Percentiles rank a stretch among this genome's conserved stretches.
These are phyloP conservation scores for Uronychia binucleata DNA, from an alignment of 73 alveolate genomes.

Conservation along the genomic window DNA sequence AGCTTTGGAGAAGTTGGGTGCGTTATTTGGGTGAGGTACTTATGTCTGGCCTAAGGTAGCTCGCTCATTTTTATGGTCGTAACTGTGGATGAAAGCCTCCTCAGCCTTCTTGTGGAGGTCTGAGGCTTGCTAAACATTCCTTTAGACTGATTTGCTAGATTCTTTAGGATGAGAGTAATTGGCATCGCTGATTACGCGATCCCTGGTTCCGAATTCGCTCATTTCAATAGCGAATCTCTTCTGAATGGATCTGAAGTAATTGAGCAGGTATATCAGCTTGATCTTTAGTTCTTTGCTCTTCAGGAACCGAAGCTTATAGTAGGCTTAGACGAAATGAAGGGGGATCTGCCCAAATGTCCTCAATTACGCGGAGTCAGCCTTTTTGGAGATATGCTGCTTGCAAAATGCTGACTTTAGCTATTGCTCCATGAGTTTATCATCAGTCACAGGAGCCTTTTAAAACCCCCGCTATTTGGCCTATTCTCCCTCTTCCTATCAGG, in stretches of 20 bases:
- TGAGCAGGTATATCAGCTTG: constrained; percentile 28
- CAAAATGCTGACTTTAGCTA: neutral
- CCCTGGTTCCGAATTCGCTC: constrained; percentile 62
- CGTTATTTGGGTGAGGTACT: neutral
- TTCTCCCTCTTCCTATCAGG: constrained; percentile 27
- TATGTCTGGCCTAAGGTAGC: neutral
- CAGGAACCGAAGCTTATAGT: constrained; percentile 54
- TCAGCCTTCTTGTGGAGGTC: neutral
- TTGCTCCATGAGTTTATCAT: neutral
- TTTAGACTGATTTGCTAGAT: neutral
- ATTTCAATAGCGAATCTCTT: constrained; percentile 53
- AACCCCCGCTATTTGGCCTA: neutral
- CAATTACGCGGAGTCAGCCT: neutral
- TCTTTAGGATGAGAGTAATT: constrained; percentile 20
- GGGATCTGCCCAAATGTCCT: constrained; percentile 33
- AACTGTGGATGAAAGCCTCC: neutral
- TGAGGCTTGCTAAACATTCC: neutral
- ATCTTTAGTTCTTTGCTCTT: constrained; percentile 52
- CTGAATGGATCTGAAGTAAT: constrained; percentile 59
- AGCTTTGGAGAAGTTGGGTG: neutral
- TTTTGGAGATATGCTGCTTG: too few species aligned
- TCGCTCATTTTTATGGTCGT: constrained; percentile 1
- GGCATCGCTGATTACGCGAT: constrained; percentile 40
- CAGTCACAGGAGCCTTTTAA: neutral
- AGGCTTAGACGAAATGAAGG: constrained; percentile 54